phyloP scores from a whole-genome alignment of 2,329 filamentous ascomycete genomes.

The Penicillium nordicum region DNA sequence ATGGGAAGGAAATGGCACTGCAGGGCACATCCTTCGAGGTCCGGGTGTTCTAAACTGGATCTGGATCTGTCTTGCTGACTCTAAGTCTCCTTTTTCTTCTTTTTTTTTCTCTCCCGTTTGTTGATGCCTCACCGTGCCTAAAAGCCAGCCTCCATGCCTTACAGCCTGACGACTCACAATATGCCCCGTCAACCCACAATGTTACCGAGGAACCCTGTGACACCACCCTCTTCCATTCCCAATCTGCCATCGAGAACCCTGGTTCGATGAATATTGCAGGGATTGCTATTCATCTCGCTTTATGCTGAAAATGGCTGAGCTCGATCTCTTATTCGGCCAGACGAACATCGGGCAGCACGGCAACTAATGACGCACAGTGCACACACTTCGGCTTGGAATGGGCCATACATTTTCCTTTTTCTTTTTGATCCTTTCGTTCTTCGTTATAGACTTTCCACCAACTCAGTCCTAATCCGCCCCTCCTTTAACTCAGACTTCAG shows the following conservation, averaged over 20 bases:
- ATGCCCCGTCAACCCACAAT: constrained; percentile 19
- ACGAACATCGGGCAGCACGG: constrained; percentile 19
- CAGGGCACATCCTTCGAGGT: constrained; percentile 13
- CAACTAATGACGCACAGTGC: constrained; percentile 18
- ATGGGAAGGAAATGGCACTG: neutral
- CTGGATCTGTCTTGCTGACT: neutral
- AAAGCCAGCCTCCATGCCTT: constrained; percentile 19
- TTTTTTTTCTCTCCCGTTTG: neutral
- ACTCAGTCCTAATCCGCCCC: constrained; percentile 14
- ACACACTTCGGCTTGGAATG: constrained; percentile 6
- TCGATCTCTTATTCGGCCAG: constrained; percentile 1
- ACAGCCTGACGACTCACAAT: constrained; percentile 22
- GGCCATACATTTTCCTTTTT: neutral
- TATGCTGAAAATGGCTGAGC: neutral
- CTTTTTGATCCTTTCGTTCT: neutral
- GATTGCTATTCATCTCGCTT: neutral
- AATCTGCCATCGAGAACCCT: neutral
- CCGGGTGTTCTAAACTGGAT: constrained; percentile 2
- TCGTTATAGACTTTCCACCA: constrained; percentile 16
- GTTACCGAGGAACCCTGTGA: constrained; percentile 20
- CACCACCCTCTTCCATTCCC: constrained; percentile 17
- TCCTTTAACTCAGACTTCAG: constrained; percentile 2
- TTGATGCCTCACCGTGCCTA: constrained; percentile 10
- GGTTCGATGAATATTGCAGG: neutral
- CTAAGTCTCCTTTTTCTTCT: neutral